Percentiles rank a stretch among this genome's conserved stretches.
phyloP scores from a whole-genome alignment of 176 grass and related monocot species.

The Cocos nucifera region DNA sequence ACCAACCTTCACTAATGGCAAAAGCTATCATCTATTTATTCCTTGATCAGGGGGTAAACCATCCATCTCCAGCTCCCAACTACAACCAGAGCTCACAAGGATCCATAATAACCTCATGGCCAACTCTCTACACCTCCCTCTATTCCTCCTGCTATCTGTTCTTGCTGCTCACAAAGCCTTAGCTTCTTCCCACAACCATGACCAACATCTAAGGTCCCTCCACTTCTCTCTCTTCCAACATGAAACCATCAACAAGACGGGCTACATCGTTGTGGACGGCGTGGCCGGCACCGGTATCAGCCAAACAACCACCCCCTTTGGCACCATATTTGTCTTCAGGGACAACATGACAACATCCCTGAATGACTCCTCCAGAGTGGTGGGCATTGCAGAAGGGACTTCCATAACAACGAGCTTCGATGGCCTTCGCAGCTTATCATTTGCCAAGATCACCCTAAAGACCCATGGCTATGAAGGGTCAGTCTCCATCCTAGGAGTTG shows the following conservation, averaged over 20 bases:
- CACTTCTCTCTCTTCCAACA: slow-evolving; percentile 66
- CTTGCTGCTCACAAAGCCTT: no score
- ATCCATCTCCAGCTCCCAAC: no score
- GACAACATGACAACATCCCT: slow-evolving; percentile 46
- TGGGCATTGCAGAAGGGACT: slow-evolving; percentile 42
- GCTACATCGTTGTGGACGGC: slow-evolving; percentile 47
- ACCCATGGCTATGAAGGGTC: slow-evolving; percentile 40
- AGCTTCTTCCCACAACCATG: no score
- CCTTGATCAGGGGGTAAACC: no score
- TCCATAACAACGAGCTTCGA: slow-evolving; percentile 60
- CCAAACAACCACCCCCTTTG: slow-evolving; percentile 70
- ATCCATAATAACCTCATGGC: no score
- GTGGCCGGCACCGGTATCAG: slow-evolving; percentile 36
- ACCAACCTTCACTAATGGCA: no score
- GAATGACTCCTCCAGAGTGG: slow-evolving; percentile 26
- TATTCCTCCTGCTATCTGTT: no score
- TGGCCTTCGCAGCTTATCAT: slow-evolving; percentile 46
- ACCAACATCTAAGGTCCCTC: slow-evolving; percentile 27
- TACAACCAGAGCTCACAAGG: no score
- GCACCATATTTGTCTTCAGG: slow-evolving; percentile 60
- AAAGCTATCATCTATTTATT: no score
- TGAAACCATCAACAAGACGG: slow-evolving; percentile 67
- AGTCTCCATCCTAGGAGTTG: slow-evolving; percentile 50
- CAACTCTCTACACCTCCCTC: no score
- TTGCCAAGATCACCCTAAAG: slow-evolving; percentile 49